phyloP scores from a whole-genome alignment of 2,329 filamentous ascomycete species.

The Capronia epimyces region DNA sequence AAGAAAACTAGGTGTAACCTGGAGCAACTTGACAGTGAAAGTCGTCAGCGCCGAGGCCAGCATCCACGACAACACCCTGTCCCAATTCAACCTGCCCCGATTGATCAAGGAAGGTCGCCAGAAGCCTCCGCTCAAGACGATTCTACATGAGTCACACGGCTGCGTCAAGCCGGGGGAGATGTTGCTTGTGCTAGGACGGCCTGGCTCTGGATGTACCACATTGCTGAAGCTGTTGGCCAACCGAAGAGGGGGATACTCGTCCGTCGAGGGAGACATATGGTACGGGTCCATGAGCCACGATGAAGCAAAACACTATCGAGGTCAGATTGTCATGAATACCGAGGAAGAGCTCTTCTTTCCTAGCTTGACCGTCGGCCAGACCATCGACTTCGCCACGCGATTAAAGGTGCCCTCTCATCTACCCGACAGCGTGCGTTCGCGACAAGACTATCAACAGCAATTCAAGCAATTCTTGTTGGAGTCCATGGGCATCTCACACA shows the following conservation, averaged over 20 bases:
- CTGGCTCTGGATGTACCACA: slow-evolving; percentile 64
- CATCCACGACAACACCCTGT: slow-evolving; percentile 60
- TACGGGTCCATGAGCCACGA: slow-evolving; percentile 47
- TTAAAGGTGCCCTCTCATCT: slow-evolving; percentile 50
- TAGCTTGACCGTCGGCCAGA: slow-evolving; percentile 47
- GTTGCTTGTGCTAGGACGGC: slow-evolving; percentile 63
- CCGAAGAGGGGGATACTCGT: slow-evolving; percentile 53
- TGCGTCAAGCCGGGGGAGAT: slow-evolving; percentile 68
- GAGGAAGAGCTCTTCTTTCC: slow-evolving; percentile 52
- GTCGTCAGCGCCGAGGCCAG: slow-evolving; percentile 58
- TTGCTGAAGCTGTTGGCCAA: slow-evolving; percentile 65
- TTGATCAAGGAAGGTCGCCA: slow-evolving; percentile 36
- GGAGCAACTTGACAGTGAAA: slow-evolving; percentile 59
- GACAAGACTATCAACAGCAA: slow-evolving; percentile 45
- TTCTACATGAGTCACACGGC: slow-evolving; percentile 60
- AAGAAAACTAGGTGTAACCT: slow-evolving; percentile 58
- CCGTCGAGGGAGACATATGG: slow-evolving; percentile 53
- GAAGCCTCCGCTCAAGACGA: slow-evolving; percentile 53
- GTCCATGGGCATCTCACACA: slow-evolving; percentile 56
- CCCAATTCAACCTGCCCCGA: slow-evolving; percentile 53
- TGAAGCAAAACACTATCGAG: slow-evolving; percentile 45
- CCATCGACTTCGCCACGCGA: slow-evolving; percentile 52
- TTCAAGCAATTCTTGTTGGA: slow-evolving; percentile 53
- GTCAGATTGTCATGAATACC: slow-evolving; percentile 54
- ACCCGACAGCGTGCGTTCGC: slow-evolving; percentile 36